Evolutionary conservation across 257 asterid species (phyloP), one percentile per base, ranked within the genome.

Genomic region (Lithospermum erythrorhizon): DNA sequence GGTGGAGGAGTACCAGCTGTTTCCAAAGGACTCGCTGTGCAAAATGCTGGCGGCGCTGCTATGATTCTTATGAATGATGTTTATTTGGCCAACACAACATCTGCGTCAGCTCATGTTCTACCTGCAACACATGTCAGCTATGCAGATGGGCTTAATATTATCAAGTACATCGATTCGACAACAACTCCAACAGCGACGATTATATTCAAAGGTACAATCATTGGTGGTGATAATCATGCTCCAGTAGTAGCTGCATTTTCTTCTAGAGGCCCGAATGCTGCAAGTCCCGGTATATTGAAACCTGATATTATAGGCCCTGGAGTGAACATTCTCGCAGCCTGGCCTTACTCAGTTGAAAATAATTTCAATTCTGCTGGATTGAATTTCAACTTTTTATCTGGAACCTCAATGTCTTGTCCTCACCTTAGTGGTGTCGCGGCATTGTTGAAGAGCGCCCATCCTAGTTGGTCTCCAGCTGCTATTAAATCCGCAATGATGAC

Each of bases 241-340:
- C 70, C 70, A 24, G 49, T 37, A 9, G 70, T 65, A 5, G 70
- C 64, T 0, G 2, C 64, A 2, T 65, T 58, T 8, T 65, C 70
- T 5, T 21, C 64, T 8, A 47, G 70, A 21, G 70, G 70, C 0
- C 70, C 70, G 0, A 65, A 22, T 29, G 3, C 1, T 0, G 13
- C 5, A 1, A 59, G 70, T 6, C 58, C n/a, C 6, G 70, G 70
- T 5, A 65, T 65, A 2, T 3, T 65, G n/a, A 65, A 65, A 22
- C 70, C 70, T 3, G 70, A 65, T 20, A 65, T 65, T n/a, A 53
- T 65, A 16, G 70, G 70, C 27, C 70, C 70, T 6, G 70, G 70
- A 5, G 64, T 65, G 20, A 58, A 65, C 21, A 65, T 65, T 4
- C 64, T 65, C 4, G 70, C 70, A 5, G 70, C 70, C 0, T 65